These are phyloP conservation scores for Harringtonia lauricola DNA, from an alignment of 2,329 filamentous ascomycete species.

Conservation along the genomic window DNA sequence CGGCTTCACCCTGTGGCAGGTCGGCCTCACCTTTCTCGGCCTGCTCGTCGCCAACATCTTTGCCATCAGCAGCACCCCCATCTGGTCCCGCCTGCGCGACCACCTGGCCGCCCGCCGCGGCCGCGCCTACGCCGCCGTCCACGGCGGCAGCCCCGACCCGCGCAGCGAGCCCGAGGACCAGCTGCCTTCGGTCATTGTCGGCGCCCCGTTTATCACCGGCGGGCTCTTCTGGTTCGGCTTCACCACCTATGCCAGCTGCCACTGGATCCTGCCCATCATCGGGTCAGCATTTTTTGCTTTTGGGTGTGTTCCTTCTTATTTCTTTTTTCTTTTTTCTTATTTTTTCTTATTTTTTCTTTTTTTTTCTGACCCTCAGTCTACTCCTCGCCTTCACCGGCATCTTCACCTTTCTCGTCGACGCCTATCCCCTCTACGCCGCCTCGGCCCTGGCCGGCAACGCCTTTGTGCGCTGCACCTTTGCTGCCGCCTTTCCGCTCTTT, in stretches of 20 bases:
- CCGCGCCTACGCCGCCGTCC: slow-evolving; percentile 35
- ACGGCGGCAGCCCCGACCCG: slow-evolving; percentile 26
- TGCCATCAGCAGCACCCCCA: slow-evolving; percentile 49
- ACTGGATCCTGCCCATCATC: slow-evolving; percentile 69
- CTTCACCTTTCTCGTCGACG: slow-evolving; percentile 41
- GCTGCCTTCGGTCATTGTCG: slow-evolving; percentile 62
- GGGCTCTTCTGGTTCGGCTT: slow-evolving; percentile 85
- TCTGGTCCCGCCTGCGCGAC: slow-evolving; percentile 53
- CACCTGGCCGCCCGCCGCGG: slow-evolving; percentile 41
- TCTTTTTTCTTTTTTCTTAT: not conserved
- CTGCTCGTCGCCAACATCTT: slow-evolving; percentile 57
- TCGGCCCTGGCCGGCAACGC: slow-evolving; percentile 75
- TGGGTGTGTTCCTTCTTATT: slow-evolving; percentile 42
- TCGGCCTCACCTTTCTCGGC: slow-evolving; percentile 68
- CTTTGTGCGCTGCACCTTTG: slow-evolving; percentile 68
- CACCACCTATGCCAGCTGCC: slow-evolving; percentile 64
- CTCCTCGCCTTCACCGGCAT: not conserved
- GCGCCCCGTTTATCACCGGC: slow-evolving; percentile 66
- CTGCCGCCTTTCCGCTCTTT: slow-evolving; percentile 16
- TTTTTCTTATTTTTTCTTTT: not conserved
- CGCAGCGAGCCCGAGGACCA: slow-evolving; percentile 75
- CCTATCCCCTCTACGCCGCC: slow-evolving; percentile 65
- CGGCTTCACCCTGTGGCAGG: slow-evolving; percentile 67
- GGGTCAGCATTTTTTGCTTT: slow-evolving; percentile 60
- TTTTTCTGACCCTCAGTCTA: not conserved